phyloP scores from a whole-genome alignment of 73 alveolate species.

The Stentor coeruleus region DNA sequence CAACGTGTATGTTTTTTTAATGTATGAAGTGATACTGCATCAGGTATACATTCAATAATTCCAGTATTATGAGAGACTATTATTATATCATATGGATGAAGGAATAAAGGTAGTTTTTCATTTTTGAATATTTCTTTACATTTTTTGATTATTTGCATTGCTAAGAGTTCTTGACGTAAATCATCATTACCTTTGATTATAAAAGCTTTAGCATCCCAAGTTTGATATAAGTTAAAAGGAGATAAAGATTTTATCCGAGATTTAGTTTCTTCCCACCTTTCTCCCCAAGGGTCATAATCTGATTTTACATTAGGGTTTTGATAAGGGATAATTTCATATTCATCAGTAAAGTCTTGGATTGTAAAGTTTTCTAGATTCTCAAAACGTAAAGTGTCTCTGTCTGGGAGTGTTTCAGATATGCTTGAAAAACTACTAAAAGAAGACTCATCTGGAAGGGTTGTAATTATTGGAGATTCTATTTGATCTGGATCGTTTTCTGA shows the following conservation, averaged over 20 bases:
- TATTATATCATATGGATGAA: slow-evolving; percentile 76
- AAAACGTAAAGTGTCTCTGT: background rate
- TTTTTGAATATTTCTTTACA: slow-evolving; percentile 64
- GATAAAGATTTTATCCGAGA: slow-evolving; percentile 70
- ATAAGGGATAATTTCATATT: too few species aligned
- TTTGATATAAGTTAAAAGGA: slow-evolving; percentile 68
- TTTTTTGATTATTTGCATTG: slow-evolving; percentile 76
- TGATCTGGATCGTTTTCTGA: slow-evolving; percentile 19
- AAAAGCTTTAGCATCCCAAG: slow-evolving; percentile 65
- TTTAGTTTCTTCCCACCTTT: slow-evolving; percentile 55
- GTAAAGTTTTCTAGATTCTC: background rate
- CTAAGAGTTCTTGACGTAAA: slow-evolving; percentile 85
- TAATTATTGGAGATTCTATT: background rate
- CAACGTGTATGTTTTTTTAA: slow-evolving; percentile 60
- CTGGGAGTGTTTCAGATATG: background rate
- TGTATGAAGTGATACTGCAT: slow-evolving; percentile 74
- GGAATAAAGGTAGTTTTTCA: slow-evolving; percentile 50
- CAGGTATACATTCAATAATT: slow-evolving; percentile 71
- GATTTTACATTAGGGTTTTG: background rate
- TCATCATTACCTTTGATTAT: slow-evolving; percentile 84
- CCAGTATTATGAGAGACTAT: slow-evolving; percentile 82
- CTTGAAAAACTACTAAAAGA: background rate
- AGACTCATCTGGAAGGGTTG: background rate
- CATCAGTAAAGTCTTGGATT: too few species aligned
- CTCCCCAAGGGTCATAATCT: slow-evolving; percentile 14